phyloP scores from a whole-genome alignment of 306 rosid species.

The Castanopsis chinensis region DNA sequence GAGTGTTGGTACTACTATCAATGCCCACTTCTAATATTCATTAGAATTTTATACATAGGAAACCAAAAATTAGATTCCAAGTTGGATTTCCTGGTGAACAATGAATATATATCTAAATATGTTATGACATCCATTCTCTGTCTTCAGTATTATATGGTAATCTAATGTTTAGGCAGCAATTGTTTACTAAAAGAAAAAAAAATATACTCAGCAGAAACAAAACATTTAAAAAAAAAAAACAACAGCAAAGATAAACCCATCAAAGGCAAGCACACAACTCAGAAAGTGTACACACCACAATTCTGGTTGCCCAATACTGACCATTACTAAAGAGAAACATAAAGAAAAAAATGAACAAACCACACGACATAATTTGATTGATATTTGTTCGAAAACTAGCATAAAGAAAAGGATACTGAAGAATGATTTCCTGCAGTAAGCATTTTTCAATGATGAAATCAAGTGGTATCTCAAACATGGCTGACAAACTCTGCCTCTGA shows the following conservation, averaged over 20 bases:
- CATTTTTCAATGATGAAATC: conserved; percentile 89
- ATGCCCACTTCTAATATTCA: too few relatives aligned
- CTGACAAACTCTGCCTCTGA: conserved; percentile 30
- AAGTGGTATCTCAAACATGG: conserved; percentile 73
- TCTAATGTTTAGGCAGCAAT: background rate
- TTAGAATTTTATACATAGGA: background rate
- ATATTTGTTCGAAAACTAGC: conserved; percentile 10
- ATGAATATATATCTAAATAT: background rate
- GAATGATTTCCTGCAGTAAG: conserved; percentile 80
- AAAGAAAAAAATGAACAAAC: conserved; percentile 11
- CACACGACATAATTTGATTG: conserved; percentile 8
- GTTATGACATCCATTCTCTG: too few relatives aligned
- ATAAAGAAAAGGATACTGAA: conserved; percentile 78
- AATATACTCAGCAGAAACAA: background rate
- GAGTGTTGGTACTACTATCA: too few relatives aligned
- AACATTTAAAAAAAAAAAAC: background rate
- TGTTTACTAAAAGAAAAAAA: background rate
- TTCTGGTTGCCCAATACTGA: background rate
- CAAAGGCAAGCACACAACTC: background rate
- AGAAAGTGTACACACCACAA: background rate
- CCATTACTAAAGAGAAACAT: background rate
- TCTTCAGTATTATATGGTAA: background rate
- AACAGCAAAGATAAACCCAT: background rate
- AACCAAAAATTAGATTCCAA: background rate
- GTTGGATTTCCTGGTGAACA: background rate